Base-by-base conservation (phyloP, 2,329 filamentous ascomycete genomes). In the Gnomoniopsis smithogilvyi region DNA sequence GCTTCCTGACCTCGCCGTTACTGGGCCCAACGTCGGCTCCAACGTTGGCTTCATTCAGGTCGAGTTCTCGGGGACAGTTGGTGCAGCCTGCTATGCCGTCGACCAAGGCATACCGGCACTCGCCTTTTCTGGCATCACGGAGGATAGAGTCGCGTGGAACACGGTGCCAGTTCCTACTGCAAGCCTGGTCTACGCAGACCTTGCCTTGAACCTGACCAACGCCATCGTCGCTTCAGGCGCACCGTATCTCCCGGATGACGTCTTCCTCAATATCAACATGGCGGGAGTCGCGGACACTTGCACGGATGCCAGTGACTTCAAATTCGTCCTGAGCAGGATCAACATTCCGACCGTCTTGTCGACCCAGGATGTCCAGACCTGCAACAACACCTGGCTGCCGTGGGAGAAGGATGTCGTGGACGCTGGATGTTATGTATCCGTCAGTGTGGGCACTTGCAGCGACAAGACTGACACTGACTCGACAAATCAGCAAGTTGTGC, bases 231-330 rank as follows among this genome's bases (percentile, higher is more conserved):
- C 70, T 1, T 77, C 80, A 0, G 85, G 85, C 43, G 76, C 76
- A 43, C 88, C 88, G 0, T 90, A 88, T 67, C 76, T 91, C 3
- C 87, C 88, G 0, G 66, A 74, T 0, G 77, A 80, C 49, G 77
- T 83, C 2, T 89, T 80, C 69, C 78, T 91, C 34, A 91, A 90
- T 64, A 86, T 91, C 65, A 91, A 91, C 73, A 89, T 88, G 66
- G 84, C 84, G 6, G 70, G 76, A 59, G 80, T 83, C 2, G 70
- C 73, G 6, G 43, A 22, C 11, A 76, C 69, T 54, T 90, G 88
- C 72, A 77, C 73, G 14, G 73, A 74, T 22, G 69, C 79, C 0
- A 72, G 73, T 33, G 73, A 86, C 56, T 88, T 89, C 76, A 78
- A 80, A 65, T 91, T 83, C 70, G 81, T 90, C 4, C 72, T 90